Evolutionary conservation across 225 moss, liverwort and hornwort species (phyloP).

Genomic region (Ulota crispa): DNA sequence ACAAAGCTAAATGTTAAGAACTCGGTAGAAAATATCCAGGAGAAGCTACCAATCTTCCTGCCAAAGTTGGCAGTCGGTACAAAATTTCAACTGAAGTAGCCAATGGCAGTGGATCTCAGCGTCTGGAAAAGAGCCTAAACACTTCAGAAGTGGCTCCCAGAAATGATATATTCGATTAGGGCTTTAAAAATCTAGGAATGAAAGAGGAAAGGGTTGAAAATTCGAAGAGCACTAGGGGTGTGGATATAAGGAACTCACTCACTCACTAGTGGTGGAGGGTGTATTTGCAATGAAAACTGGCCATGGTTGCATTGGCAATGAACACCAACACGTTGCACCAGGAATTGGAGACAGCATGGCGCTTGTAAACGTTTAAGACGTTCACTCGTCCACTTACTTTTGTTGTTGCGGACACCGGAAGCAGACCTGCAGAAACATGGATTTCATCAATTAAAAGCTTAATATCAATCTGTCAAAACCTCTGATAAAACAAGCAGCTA

Average conservation of each 20-base stretch:
- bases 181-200: neutral
- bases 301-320: constrained; percentile 37
- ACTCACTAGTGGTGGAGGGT: constrained; percentile 18
- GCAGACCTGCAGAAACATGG: constrained; percentile 26
- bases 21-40: neutral
- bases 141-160: neutral
- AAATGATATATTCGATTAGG: neutral
- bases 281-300: constrained; percentile 42
- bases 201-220: neutral
- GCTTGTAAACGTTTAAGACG: constrained; percentile 54
- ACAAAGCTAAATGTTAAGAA: too few relatives aligned
- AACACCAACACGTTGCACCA: constrained; percentile 51
- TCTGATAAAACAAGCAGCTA: neutral
- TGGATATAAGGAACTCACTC: neutral
- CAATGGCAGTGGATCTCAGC: neutral
- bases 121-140: constrained; percentile 8
- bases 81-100: neutral
- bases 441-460: neutral
- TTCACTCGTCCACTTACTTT: constrained; percentile 45
- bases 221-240: too few relatives aligned
- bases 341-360: constrained; percentile 49
- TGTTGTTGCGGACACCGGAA: constrained; percentile 47
- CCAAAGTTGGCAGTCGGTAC: neutral
- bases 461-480: too few relatives aligned
- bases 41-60: neutral